Evolutionary conservation across 78 protist genomes (phyloP), one percentile per base, ranked within the genome.

Genomic region (Acrasis kona): DNA sequence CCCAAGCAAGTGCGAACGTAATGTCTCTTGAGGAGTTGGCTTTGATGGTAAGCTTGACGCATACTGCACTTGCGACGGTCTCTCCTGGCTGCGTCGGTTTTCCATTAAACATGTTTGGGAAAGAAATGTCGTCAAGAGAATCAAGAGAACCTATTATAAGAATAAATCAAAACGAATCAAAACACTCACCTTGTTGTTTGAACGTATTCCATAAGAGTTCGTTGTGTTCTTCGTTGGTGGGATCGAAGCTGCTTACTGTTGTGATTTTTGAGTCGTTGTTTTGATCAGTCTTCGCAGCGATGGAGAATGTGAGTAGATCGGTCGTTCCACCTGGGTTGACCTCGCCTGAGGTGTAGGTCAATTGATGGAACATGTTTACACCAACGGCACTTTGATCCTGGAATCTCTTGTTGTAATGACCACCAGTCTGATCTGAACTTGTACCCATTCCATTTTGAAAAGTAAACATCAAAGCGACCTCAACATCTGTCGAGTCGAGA

Each of bases 81-180:
- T n/a, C n/a, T n/a, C n/a, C n/a, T n/a, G n/a, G n/a, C n/a, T n/a
- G n/a, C n/a, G n/a, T n/a, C n/a, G n/a, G n/a, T n/a, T n/a, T n/a
- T n/a, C n/a, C n/a, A n/a, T n/a, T n/a, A n/a, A n/a, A n/a, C n/a
- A n/a, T n/a, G n/a, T n/a, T n/a, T n/a, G n/a, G n/a, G n/a, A n/a
- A n/a, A n/a, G n/a, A n/a, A n/a, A n/a, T n/a, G n/a, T n/a, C n/a
- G n/a, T n/a, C n/a, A n/a, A n/a, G n/a, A n/a, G n/a, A n/a, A n/a
- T n/a, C n/a, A n/a, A n/a, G n/a, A n/a, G n/a, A n/a, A n/a, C n/a
- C n/a, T n/a, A n/a, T n/a, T n/a, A n/a, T n/a, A n/a, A n/a, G n/a
- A n/a, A n/a, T n/a, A 64, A 7, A 72, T 42, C 7, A 67, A 67
- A 5, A 72, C n/a, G 77, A 58, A 64, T 67, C 77, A 72, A n/a